Base-by-base conservation (phyloP, 2,329 filamentous ascomycete species). In the Taxawa tesnikishii region DNA sequence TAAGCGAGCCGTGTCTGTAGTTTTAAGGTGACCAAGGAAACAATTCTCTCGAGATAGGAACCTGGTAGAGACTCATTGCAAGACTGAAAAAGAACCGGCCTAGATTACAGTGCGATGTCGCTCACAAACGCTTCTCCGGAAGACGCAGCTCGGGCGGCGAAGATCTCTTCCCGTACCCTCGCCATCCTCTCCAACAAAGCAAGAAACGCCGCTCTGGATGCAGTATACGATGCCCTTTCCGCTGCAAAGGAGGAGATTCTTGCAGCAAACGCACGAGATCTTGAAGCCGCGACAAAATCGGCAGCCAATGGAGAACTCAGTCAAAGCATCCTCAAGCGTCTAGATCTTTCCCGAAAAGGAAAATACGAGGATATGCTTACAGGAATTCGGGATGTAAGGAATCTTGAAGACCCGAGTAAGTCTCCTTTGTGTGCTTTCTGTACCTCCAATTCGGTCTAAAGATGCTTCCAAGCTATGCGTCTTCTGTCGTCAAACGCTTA, bases 301-400 rank as follows among this genome's bases (percentile, higher is more conserved):
- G 83, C 82, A 13, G 71, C 75, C 11, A 72, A 76, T 47, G 88
- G 88, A 25, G 65, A 75, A 29, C 62, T 96, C 30, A 88, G 77
- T 54, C 70, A 79, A 48, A 90, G 83, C 49, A 69, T 96, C 15
- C 73, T 94, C 18, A 90, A 92, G 48, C 73, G 90, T 34, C 68
- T 98, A 39, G 88, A 98, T 56, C 65, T 98, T 29, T 76, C 75
- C 29, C 80, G 82, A 55, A 73, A 75, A 51, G 88, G 88, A 37
- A 96, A 96, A 62, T 98, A 80, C 67, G 87, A 94, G 50, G 90
- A 96, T 51, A 96, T 98, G 90, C 68, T 98, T 42, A 80, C 87
- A 62, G 90, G 90, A 15, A 92, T 98, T 39, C 60, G 92, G 38
- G 84, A 94, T 58, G 90, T 98, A 39, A 71, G 80, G 43, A 70